Evolutionary conservation across 805 yeast species (phyloP).

Genomic region (Kurtzmaniella fragi): DNA sequence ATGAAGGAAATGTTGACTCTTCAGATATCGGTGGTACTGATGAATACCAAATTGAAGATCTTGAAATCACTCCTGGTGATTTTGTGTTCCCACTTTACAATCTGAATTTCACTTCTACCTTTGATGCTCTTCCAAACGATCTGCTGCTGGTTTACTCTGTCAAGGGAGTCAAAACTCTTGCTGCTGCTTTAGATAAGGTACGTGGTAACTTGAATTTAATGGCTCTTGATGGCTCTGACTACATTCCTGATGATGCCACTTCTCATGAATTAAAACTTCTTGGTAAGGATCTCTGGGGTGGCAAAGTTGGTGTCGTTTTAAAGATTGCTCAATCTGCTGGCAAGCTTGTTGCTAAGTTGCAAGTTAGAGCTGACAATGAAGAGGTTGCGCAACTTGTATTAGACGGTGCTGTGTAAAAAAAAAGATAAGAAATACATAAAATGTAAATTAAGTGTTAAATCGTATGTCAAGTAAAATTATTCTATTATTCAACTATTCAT

Average conservation of each 20-base stretch:
- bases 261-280: constrained; percentile 74
- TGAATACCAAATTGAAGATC: constrained; percentile 85
- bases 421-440: constrained; percentile 21
- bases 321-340: constrained; percentile 51
- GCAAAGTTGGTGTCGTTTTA: constrained; percentile 48
- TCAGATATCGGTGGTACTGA: constrained; percentile 84
- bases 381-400: constrained; percentile 48
- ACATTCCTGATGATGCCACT: constrained; percentile 52
- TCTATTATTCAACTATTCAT: constrained; percentile 7
- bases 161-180: constrained; percentile 33
- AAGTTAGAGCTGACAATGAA: constrained; percentile 45
- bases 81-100: constrained; percentile 72
- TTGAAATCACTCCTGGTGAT: constrained; percentile 74
- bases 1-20: constrained; percentile 59
- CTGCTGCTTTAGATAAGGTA: constrained; percentile 46
- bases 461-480: constrained; percentile 25
- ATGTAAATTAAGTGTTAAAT: constrained; percentile 23
- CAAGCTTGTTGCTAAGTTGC: constrained; percentile 56
- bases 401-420: constrained; percentile 36
- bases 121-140: constrained; percentile 61
- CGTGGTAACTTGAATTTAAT: constrained; percentile 41
- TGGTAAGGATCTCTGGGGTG: constrained; percentile 68
- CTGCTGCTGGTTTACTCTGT: constrained; percentile 70
- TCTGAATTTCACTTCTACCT: constrained; percentile 67
- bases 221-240: constrained; percentile 72